phyloP scores from a whole-genome alignment of 805 yeast species.

The Priceomyces carsonii region DNA sequence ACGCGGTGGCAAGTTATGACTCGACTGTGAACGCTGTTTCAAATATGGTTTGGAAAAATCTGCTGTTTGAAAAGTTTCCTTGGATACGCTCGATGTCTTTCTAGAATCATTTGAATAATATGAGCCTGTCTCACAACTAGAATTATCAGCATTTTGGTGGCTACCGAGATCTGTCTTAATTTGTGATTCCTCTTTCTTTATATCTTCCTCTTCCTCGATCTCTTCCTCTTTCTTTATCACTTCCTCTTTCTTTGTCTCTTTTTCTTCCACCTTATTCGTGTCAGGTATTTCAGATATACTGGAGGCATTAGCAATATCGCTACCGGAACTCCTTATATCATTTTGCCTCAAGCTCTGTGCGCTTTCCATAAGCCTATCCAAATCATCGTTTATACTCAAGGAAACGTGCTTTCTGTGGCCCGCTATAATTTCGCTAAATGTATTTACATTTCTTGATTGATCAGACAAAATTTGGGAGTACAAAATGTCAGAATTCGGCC shows the following conservation, averaged over 20 bases:
- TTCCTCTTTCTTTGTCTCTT: background rate
- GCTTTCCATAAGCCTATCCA: conserved; percentile 39
- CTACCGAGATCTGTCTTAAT: too few relatives aligned
- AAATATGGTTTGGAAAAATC: conserved; percentile 3
- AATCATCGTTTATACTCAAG: conserved; percentile 33
- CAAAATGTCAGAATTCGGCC: conserved; percentile 34
- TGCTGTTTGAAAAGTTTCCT: conserved; percentile 3
- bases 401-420: conserved; percentile 21
- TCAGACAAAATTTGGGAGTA: conserved; percentile 3
- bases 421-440: conserved; percentile 4
- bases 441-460: conserved; percentile 8
- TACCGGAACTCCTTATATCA: too few relatives aligned
- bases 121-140: too few relatives aligned
- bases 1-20: conserved; percentile 22
- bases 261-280: conserved; percentile 5
- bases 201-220: background rate
- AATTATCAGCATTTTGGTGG: too few relatives aligned
- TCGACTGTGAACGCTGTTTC: conserved; percentile 3
- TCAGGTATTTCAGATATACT: conserved; percentile 12
- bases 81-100: background rate
- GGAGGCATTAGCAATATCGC: conserved; percentile 15
- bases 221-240: background rate
- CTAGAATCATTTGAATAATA: background rate
- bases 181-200: background rate
- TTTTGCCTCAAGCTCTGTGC: conserved; percentile 18